Evolutionary conservation across 192 early-diverging fungal genomes (phyloP).

Genomic region (Podila verticillata): DNA sequence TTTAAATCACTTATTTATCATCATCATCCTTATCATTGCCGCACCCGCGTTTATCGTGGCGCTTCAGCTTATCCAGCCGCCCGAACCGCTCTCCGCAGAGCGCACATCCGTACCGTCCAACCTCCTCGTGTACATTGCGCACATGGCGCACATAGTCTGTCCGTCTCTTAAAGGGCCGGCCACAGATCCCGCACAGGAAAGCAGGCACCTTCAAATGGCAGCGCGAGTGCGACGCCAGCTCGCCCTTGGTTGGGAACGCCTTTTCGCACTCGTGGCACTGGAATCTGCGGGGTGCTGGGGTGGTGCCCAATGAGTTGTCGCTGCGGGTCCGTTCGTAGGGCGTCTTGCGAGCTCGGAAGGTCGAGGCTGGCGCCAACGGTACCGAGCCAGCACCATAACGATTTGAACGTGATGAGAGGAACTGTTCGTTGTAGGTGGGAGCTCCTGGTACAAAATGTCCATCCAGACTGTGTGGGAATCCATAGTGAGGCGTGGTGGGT

Average conservation of each 20-base stretch:
- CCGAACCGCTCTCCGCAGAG: conserved; percentile 48
- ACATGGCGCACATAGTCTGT: conserved; percentile 51
- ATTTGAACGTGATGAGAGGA: conserved; percentile 24
- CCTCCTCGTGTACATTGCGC: conserved; percentile 49
- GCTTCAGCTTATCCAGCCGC: conserved; percentile 47
- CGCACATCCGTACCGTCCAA: conserved; percentile 44
- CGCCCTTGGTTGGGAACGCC: conserved; percentile 48
- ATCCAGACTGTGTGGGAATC: conserved; percentile 32
- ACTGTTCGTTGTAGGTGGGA: conserved; percentile 27
- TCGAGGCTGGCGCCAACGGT: background rate
- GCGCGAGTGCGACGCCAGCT: conserved; percentile 44
- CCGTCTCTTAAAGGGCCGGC: conserved; percentile 49
- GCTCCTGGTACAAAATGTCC: conserved; percentile 21
- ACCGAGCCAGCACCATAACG: conserved; percentile 17
- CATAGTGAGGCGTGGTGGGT: conserved; percentile 40
- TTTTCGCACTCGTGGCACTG: conserved; percentile 50
- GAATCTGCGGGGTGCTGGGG: conserved; percentile 34
- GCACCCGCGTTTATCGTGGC: conserved; percentile 46
- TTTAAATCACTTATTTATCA: background rate
- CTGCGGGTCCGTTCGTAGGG: conserved; percentile 18
- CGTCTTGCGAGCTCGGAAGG: conserved; percentile 10
- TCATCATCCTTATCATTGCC: conserved; percentile 34
- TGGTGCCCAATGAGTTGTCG: conserved; percentile 5
- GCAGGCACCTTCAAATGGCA: conserved; percentile 50
- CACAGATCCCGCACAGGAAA: conserved; percentile 47